Conservation (phyloP, 768 basidiomycete species). For the Lactifluus piperatus region DNA sequence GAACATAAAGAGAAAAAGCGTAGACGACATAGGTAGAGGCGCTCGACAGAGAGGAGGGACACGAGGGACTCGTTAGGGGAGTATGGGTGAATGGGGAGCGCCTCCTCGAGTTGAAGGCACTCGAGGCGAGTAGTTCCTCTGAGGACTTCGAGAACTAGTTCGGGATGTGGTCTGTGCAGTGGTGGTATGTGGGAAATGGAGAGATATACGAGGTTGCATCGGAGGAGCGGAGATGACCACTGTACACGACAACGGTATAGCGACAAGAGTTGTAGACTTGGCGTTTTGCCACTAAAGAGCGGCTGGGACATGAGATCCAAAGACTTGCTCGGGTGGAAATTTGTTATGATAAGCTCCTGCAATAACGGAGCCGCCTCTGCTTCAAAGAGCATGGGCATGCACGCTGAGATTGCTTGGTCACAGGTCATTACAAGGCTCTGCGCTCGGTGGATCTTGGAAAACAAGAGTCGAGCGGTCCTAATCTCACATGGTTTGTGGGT, state of each 20-base stretch:
- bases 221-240: conserved; percentile 17
- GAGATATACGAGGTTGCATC: conserved; percentile 15
- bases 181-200: conserved; percentile 12
- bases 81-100: conserved; percentile 10
- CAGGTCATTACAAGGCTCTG: conserved; percentile 15
- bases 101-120: conserved; percentile 14
- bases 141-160: conserved; percentile 12
- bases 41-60: conserved; percentile 5
- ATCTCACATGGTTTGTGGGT: conserved; percentile 2
- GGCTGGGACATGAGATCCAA: conserved; percentile 2
- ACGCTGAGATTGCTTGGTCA: background rate
- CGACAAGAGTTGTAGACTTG: conserved; percentile 9
- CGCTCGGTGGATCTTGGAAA: conserved; percentile 8
- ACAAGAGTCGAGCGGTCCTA: conserved; percentile 1
- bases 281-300: conserved; percentile 9
- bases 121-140: conserved; percentile 7
- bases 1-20: conserved; percentile 15
- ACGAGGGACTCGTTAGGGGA: background rate
- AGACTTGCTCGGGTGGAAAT: conserved; percentile 2
- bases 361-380: conserved; percentile 5
- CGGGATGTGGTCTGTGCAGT: background rate
- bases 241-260: conserved; percentile 9
- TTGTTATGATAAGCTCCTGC: conserved; percentile 11
- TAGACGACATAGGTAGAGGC: conserved; percentile 1
- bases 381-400: conserved; percentile 9